Evolutionary conservation across 331 rosid genomes (phyloP).

Genomic region (Spiraea crenata): DNA sequence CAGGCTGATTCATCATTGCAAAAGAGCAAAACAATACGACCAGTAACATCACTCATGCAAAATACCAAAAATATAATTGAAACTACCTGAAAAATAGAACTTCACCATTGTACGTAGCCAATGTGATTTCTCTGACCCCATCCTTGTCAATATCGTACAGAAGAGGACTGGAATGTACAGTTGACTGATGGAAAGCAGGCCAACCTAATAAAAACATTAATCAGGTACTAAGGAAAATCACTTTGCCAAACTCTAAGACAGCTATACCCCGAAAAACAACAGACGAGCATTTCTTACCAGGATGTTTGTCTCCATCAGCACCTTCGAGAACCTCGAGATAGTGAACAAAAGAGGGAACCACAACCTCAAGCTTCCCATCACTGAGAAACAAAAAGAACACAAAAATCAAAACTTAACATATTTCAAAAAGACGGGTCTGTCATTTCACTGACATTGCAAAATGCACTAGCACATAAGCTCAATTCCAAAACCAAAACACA

Average conservation of each 20-base stretch:
- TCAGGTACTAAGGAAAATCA: constrained; percentile 11
- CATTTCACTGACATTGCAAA: not conserved
- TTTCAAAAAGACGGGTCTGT: no score
- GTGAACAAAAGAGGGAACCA: constrained; percentile 94
- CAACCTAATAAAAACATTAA: constrained; percentile 62
- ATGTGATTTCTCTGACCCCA: constrained; percentile 90
- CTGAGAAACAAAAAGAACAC: constrained; percentile 34
- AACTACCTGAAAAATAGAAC: constrained; percentile 93
- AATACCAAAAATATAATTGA: constrained; percentile 3
- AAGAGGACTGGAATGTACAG: constrained; percentile 94
- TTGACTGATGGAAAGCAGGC: constrained; percentile 99
- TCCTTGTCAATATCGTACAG: constrained; percentile 94
- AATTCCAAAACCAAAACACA: not conserved
- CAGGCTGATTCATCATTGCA: not conserved
- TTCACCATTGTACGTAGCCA: constrained; percentile 98
- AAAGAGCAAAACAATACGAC: not conserved
- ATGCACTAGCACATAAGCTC: not conserved
- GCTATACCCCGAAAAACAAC: not conserved
- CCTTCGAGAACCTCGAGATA: constrained; percentile 97
- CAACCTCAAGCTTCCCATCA: constrained; percentile 96
- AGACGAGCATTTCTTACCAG: constrained; percentile 45
- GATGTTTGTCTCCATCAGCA: constrained; percentile 90
- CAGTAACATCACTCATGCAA: constrained; percentile 12
- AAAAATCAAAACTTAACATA: constrained; percentile 2
- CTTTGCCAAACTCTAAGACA: constrained; percentile 8